phyloP scores from a whole-genome alignment of 164 flowering plant genomes.

The Aristolochia californica region DNA sequence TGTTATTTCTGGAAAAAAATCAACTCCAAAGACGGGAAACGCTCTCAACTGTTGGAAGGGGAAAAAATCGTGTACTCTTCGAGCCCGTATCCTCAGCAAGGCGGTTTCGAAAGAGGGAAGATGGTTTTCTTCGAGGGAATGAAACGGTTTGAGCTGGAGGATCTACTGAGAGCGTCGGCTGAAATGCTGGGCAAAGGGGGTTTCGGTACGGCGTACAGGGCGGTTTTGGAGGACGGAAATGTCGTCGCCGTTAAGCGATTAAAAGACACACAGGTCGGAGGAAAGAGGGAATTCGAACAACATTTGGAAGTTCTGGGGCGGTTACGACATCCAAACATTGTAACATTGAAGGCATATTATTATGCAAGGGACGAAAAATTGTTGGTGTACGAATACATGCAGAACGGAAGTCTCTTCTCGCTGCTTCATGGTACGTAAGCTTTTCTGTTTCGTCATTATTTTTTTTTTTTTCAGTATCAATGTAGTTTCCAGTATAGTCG shows the following conservation, averaged over 20 bases:
- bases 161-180: constrained; percentile 80
- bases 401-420: constrained; percentile 69
- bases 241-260: constrained; percentile 85
- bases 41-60: constrained; percentile 28
- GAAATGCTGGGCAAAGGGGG: constrained; percentile 94
- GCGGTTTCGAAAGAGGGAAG: constrained; percentile 46
- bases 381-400: constrained; percentile 73
- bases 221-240: constrained; percentile 63
- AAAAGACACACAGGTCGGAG: constrained; percentile 41
- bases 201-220: constrained; percentile 85
- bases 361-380: constrained; percentile 80
- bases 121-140: constrained; percentile 75
- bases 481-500: too few species aligned
- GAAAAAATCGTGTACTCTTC: constrained; percentile 66
- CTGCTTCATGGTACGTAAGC: constrained; percentile 70
- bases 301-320: constrained; percentile 69
- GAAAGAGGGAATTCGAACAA: constrained; percentile 70
- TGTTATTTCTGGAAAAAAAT: constrained; percentile 58
- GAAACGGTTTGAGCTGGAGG: constrained; percentile 78
- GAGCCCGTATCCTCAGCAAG: constrained; percentile 39
- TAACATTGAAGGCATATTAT: constrained; percentile 61
- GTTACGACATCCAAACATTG: constrained; percentile 60
- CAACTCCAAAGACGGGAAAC: constrained; percentile 7
- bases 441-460: too few species aligned
- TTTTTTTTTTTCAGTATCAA: too few species aligned